phyloP scores from a whole-genome alignment of 176 grass and related monocot genomes.

The Musa schizocarpa region DNA sequence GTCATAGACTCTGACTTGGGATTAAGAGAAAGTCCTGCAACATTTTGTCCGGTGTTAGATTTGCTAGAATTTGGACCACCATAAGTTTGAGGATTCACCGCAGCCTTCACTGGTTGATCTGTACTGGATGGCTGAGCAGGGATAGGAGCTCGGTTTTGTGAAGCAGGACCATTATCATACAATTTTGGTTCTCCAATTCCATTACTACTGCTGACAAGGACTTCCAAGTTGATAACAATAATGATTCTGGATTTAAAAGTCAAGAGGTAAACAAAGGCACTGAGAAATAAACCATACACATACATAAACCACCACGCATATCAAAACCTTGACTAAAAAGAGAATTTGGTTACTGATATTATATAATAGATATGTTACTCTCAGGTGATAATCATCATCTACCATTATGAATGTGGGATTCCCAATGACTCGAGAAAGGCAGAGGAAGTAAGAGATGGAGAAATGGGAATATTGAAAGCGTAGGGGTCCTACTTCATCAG shows the following conservation, averaged over 20 bases:
- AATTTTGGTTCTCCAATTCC: constrained; percentile 45
- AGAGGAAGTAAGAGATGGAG: too few species aligned
- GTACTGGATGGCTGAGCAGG: background rate
- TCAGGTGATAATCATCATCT: too few species aligned
- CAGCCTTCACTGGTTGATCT: constrained; percentile 5
- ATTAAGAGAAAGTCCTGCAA: constrained; percentile 24
- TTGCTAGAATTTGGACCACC: constrained; percentile 7
- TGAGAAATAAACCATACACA: background rate
- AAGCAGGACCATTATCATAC: constrained; percentile 28
- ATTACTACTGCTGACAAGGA: constrained; percentile 42
- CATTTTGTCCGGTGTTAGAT: constrained; percentile 14
- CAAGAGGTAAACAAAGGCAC: background rate
- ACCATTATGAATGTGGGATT: too few species aligned
- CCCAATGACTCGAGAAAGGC: too few species aligned
- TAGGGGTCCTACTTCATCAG: background rate
- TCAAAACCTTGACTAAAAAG: background rate
- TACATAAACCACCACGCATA: background rate
- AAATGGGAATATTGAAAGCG: too few species aligned
- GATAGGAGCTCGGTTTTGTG: constrained; percentile 13
- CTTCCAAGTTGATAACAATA: constrained; percentile 55
- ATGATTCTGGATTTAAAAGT: constrained; percentile 41
- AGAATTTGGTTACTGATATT: too few species aligned
- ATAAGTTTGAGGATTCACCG: constrained; percentile 26
- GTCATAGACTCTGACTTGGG: constrained; percentile 21
- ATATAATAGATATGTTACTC: too few species aligned